Percentiles rank a stretch among this genome's conserved stretches.
phyloP scores from a whole-genome alignment of 352 stramenopile species.

The Phytophthora europaea region DNA sequence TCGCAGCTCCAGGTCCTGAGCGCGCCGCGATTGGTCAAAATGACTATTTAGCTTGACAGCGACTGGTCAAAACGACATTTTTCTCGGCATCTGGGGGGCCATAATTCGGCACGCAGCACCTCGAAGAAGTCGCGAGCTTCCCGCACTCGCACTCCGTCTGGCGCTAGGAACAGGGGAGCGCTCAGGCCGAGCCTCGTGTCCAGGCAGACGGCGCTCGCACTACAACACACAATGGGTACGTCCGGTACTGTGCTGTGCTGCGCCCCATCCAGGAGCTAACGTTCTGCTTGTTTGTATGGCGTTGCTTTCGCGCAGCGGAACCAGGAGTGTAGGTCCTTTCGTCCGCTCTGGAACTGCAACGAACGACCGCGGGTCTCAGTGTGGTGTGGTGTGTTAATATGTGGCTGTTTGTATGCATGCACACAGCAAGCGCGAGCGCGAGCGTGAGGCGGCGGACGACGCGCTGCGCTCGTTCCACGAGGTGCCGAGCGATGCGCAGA shows the following conservation, averaged over 20 bases:
- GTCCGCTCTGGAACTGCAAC: conserved; percentile 18
- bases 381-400: neutral
- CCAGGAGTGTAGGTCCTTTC: conserved; percentile 31
- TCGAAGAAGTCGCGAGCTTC: conserved; percentile 14
- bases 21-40: conserved; percentile 23
- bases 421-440: conserved; percentile 65
- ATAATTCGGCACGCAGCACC: conserved; percentile 16
- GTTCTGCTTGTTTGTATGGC: conserved; percentile 3
- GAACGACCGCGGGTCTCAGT: neutral
- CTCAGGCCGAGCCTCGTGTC: neutral
- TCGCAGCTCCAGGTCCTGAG: conserved; percentile 16
- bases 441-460: conserved; percentile 37
- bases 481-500: conserved; percentile 61
- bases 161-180: neutral
- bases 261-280: neutral
- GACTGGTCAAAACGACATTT: conserved; percentile 22
- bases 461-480: conserved; percentile 64
- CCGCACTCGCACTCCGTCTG: neutral
- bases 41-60: neutral
- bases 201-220: neutral
- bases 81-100: conserved; percentile 27
- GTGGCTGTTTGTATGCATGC: neutral
- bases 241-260: neutral
- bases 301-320: conserved; percentile 20
- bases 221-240: neutral